A percentile compares a stretch with the other conserved stretches of the same genome.
Conservation (phyloP, 441 rosid species). For the Macaranga tanarius region DNA sequence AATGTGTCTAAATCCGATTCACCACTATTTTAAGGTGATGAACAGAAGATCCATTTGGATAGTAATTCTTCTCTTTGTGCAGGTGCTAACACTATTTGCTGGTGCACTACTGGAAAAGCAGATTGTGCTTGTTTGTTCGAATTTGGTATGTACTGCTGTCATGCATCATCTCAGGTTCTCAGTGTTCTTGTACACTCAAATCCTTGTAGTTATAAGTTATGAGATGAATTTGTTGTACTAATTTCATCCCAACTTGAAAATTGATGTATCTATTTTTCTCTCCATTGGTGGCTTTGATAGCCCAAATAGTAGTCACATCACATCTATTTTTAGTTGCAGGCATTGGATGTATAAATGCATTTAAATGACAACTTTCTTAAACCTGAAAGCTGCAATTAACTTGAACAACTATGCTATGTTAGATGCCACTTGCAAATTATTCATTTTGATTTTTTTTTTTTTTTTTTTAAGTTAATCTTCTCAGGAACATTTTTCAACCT, state of each 20-base stretch:
- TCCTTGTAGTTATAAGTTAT: neutral
- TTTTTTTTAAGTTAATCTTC: neutral
- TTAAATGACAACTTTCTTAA: neutral
- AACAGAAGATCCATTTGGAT: neutral
- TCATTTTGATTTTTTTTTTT: neutral
- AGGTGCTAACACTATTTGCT: conserved; percentile 81
- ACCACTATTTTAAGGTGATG: neutral
- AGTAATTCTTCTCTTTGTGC: conserved; percentile 33
- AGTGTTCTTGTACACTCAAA: conserved; percentile 3
- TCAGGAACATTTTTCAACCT: neutral
- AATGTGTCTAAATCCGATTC: neutral
- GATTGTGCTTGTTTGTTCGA: conserved; percentile 83
- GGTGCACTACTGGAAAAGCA: conserved; percentile 94
- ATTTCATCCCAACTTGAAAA: conserved; percentile 1
- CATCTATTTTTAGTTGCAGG: neutral
- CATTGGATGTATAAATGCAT: neutral
- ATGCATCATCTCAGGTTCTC: conserved; percentile 10
- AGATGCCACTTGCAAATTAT: neutral
- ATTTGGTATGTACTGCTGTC: conserved; percentile 57
- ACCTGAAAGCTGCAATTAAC: neutral
- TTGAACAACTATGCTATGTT: neutral
- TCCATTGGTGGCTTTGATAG: neutral
- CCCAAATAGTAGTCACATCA: neutral
- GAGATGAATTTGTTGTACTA: neutral
- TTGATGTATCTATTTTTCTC: neutral